A percentile compares a stretch with the other conserved stretches of the same genome.
Conservation (phyloP, 495 filamentous ascomycete species). For the Rhypophila decipiens region DNA sequence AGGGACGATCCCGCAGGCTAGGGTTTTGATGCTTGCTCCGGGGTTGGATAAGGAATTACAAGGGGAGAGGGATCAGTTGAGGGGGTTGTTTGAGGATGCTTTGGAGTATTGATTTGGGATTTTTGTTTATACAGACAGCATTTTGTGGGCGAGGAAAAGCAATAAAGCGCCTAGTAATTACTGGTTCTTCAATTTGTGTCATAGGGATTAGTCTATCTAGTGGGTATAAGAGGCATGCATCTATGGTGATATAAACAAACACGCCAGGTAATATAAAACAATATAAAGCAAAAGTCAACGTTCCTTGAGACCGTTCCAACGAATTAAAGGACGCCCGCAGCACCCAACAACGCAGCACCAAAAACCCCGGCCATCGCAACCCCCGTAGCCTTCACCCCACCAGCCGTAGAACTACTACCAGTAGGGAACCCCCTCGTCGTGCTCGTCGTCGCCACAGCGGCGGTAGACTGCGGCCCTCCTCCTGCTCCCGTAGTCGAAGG, state of each 20-base stretch:
- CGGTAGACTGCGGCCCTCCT: background rate
- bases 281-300: background rate
- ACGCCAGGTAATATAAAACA: background rate
- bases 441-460: background rate
- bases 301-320: background rate
- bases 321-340: slow-evolving; percentile 1
- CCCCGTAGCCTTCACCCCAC: background rate
- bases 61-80: slow-evolving; percentile 48
- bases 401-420: background rate
- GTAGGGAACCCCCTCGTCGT: background rate
- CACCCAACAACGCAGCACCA: slow-evolving; percentile 1
- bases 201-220: background rate
- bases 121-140: no score
- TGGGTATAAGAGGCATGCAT: background rate
- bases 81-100: slow-evolving; percentile 44
- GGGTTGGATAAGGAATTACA: slow-evolving; percentile 65
- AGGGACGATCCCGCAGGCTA: slow-evolving; percentile 83
- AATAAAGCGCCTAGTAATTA: no score
- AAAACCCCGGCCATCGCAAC: background rate
- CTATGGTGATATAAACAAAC: background rate
- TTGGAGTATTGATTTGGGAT: slow-evolving; percentile 37
- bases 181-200: no score
- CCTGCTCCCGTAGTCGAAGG: background rate
- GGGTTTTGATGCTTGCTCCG: slow-evolving; percentile 89
- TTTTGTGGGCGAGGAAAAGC: no score